phyloP scores from a whole-genome alignment of 1,139 yeast species.

The Kazachstania sp. region DNA sequence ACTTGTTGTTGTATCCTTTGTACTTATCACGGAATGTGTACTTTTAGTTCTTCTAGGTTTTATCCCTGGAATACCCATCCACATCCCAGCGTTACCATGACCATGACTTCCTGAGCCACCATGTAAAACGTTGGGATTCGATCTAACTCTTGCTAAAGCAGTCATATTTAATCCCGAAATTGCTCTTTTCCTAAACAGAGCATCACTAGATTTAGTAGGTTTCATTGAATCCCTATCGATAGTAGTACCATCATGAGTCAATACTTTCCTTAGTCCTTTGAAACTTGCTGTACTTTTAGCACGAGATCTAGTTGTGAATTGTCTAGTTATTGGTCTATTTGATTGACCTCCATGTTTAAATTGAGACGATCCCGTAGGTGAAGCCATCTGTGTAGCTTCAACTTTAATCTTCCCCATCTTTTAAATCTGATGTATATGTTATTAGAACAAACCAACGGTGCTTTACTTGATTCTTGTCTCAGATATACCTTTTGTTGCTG shows the following conservation, averaged over 20 bases:
- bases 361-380: constrained; percentile 1
- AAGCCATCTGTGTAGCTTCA: constrained; percentile 2
- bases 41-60: constrained; percentile 25
- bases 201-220: constrained; percentile 16
- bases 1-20: constrained; percentile 15
- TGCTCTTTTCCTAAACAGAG: constrained; percentile 24
- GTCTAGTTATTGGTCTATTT: constrained; percentile 14
- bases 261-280: constrained; percentile 24
- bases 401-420: constrained; percentile 14
- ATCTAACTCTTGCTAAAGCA: constrained; percentile 18
- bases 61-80: constrained; percentile 13
- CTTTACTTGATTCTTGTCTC: too few species aligned
- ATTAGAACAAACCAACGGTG: too few species aligned
- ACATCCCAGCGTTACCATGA: constrained; percentile 3
- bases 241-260: constrained; percentile 18
- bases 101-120: constrained; percentile 3
- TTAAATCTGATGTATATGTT: background rate
- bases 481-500: too few species aligned
- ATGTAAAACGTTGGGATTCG: constrained; percentile 16
- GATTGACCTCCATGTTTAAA: constrained; percentile 4
- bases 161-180: constrained; percentile 31
- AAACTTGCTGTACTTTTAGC: constrained; percentile 30
- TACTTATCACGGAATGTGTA: constrained; percentile 24
- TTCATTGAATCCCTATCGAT: constrained; percentile 6
- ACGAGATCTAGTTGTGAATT: constrained; percentile 28